Evolutionary conservation across 164 flowering plant genomes (phyloP).

Genomic region (Amborella trichopoda): DNA sequence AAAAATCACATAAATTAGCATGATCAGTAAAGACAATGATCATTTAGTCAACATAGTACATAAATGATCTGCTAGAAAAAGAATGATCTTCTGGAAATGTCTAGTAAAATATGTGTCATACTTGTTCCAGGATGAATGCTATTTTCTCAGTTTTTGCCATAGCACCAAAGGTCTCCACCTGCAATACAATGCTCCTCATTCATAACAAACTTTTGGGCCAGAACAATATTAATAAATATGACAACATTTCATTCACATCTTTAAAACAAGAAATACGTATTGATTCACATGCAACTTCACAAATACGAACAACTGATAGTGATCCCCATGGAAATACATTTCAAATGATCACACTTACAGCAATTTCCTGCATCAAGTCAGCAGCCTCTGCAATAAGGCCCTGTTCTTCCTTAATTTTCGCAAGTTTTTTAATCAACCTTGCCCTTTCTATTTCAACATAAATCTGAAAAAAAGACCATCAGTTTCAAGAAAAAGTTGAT

Average conservation of each 20-base stretch:
- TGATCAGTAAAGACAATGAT: background rate
- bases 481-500: no score
- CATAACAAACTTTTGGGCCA: background rate
- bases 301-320: background rate
- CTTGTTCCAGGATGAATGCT: conserved; percentile 96
- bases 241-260: no score
- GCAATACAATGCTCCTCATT: conserved; percentile 6
- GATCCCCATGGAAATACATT: background rate
- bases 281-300: background rate
- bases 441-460: conserved; percentile 96
- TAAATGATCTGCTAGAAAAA: background rate
- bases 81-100: background rate
- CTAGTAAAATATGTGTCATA: conserved; percentile 11
- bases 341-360: conserved; percentile 32
- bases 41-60: background rate
- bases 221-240: background rate
- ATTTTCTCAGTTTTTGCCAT: conserved; percentile 99
- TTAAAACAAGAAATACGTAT: no score
- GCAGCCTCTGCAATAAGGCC: conserved; percentile 95
- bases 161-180: conserved; percentile 99
- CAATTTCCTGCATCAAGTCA: conserved; percentile 97
- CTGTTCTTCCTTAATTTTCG: conserved; percentile 93
- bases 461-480: conserved; percentile 42
- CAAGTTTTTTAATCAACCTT: conserved; percentile 72
- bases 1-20: background rate